Evolutionary conservation across 306 rosid genomes (phyloP).

Genomic region (Fagus sylvatica): DNA sequence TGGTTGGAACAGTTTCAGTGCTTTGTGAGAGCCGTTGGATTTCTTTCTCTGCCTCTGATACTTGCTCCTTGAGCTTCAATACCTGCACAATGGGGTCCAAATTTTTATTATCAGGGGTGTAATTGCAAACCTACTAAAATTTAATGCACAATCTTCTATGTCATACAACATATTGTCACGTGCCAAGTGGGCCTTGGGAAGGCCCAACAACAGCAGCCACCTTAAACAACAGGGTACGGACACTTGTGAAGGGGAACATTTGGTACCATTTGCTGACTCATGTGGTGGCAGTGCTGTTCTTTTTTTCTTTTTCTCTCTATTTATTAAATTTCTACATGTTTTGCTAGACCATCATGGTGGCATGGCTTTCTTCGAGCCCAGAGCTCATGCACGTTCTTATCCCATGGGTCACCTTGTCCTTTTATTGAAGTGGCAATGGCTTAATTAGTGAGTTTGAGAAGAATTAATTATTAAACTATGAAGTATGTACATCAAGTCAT

Average conservation of each 20-base stretch:
- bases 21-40: conserved; percentile 49
- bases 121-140: no score
- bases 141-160: conserved; percentile 26
- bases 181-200: conserved; percentile 38
- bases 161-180: conserved; percentile 32
- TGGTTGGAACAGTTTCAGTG: conserved; percentile 39
- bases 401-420: conserved; percentile 40
- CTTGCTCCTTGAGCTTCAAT: conserved; percentile 57
- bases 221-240: conserved; percentile 47
- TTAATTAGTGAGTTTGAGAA: not conserved
- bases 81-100: conserved; percentile 37
- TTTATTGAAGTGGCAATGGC: not conserved
- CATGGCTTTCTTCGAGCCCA: conserved; percentile 57
- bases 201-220: conserved; percentile 39
- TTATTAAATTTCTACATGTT: conserved; percentile 15
- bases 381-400: conserved; percentile 58
- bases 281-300: conserved; percentile 52
- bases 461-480: not conserved
- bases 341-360: conserved; percentile 30
- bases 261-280: conserved; percentile 41
- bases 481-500: not conserved
- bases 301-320: not conserved
- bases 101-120: no score
- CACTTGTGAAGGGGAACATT: conserved; percentile 22
- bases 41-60: conserved; percentile 60